Conservation (phyloP, 2,329 filamentous ascomycete genomes). For the Penicillium sp. region DNA sequence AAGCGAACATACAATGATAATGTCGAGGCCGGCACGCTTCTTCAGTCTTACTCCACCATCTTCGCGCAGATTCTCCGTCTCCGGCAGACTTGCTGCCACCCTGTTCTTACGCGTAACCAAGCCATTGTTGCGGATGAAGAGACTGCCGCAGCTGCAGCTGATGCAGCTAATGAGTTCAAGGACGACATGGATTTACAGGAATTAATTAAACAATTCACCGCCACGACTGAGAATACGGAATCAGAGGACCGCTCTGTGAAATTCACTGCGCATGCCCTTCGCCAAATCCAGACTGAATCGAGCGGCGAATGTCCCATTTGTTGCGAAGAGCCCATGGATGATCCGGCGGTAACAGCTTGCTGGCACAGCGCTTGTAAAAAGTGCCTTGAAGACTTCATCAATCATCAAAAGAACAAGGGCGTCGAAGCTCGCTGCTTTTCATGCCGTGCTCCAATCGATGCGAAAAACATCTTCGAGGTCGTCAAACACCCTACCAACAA, state of each 20-base stretch:
- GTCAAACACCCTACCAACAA: conserved; percentile 62
- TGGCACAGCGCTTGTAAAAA: conserved; percentile 97
- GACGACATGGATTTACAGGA: conserved; percentile 95
- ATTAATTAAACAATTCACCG: conserved; percentile 79
- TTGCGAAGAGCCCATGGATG: conserved; percentile 90
- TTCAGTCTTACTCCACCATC: conserved; percentile 95
- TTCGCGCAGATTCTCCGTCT: conserved; percentile 94
- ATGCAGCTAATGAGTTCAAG: conserved; percentile 74
- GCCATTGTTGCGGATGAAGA: conserved; percentile 83
- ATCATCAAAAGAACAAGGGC: conserved; percentile 75
- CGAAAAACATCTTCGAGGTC: conserved; percentile 87
- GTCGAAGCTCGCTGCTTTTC: conserved; percentile 81
- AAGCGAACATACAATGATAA: conserved; percentile 83
- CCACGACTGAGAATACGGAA: conserved; percentile 59
- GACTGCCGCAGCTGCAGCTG: conserved; percentile 72
- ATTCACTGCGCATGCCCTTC: conserved; percentile 82
- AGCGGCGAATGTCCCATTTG: conserved; percentile 92
- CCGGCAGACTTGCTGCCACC: conserved; percentile 91
- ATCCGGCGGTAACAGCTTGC: conserved; percentile 90
- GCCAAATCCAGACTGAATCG: conserved; percentile 86
- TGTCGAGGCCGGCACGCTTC: conserved; percentile 82
- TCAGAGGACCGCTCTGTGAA: conserved; percentile 52
- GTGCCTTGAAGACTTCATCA: conserved; percentile 85
- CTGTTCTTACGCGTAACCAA: conserved; percentile 80
- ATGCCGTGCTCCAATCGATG: conserved; percentile 78